Evolutionary conservation across 371 early-diverging fungal species (phyloP), one percentile per base, ranked within the genome.

Genomic region (Batkoa obscura): DNA sequence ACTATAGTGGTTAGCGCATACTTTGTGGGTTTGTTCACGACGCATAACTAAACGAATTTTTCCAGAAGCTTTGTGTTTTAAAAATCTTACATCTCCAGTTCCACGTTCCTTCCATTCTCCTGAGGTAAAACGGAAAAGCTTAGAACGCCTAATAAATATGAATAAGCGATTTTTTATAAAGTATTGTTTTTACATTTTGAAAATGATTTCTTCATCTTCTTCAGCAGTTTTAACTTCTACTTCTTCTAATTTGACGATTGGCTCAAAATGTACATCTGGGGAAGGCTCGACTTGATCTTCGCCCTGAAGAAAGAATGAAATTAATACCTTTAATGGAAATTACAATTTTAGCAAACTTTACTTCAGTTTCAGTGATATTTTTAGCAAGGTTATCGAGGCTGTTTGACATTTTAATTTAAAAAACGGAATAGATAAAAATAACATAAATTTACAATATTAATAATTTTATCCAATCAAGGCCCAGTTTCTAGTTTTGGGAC

Each of bases 101-200:
- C 97, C 95, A 60, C 97, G 89, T 74, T 96, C 97, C 78, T 96
- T 96, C 97, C 97, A 96, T 69, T 94, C 95, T 39, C 74, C 78
- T 66, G 86, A 82, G 66, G 88, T 87, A 69, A 84, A 94, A 64
- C 95, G 88, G 89, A 91, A 96, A 53, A 96, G 80, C 79, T 94
- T 93, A 63, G 94, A 88, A 52, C 97, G 89, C 86, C 93, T 93
- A 70, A 32, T 51, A 53, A 51, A 3, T 45, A 39, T 8, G 5
- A 39, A n/a, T 34, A 32, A 38, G 31, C 31, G 8, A 35, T 17
- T 1, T 13, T 42, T 31, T 50, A 42, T 39, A 60, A 10, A 35
- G 43, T 30, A 15, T 23, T 5, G 33, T 37, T 66, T 75, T 74
- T 78, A 93, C 97, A 90, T 91, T 71, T 94, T 94, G 79, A 92